phyloP scores from a whole-genome alignment of 2,329 filamentous ascomycete species.

The Coniella vitis region DNA sequence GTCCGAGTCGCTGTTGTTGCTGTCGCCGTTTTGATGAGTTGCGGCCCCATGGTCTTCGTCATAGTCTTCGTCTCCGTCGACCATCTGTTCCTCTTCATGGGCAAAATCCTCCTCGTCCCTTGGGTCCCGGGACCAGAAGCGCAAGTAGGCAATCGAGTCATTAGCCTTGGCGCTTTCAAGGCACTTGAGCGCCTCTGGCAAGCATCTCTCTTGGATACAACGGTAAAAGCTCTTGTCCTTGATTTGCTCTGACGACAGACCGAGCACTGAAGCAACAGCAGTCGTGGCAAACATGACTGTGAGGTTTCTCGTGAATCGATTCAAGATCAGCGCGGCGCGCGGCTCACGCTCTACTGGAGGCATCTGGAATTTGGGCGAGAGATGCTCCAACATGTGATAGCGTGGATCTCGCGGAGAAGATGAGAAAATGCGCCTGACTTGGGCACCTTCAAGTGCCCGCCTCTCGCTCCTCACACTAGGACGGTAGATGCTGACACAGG shows the following conservation, averaged over 20 bases:
- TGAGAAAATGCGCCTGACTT: slow-evolving; percentile 72
- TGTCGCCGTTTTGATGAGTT: slow-evolving; percentile 26
- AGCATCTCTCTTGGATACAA: slow-evolving; percentile 72
- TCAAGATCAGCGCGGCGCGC: slow-evolving; percentile 75
- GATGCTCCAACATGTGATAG: slow-evolving; percentile 82
- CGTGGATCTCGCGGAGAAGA: slow-evolving; percentile 76
- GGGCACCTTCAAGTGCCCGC: slow-evolving; percentile 68
- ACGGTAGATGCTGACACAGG: slow-evolving; percentile 73
- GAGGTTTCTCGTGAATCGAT: slow-evolving; percentile 75
- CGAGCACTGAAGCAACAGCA: slow-evolving; percentile 68
- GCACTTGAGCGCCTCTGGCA: slow-evolving; percentile 69
- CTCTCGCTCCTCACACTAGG: slow-evolving; percentile 64
- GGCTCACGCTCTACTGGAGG: slow-evolving; percentile 64
- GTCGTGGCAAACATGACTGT: slow-evolving; percentile 83
- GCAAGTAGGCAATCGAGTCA: slow-evolving; percentile 82
- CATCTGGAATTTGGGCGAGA: slow-evolving; percentile 72
- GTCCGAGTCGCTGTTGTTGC: slow-evolving; percentile 32
- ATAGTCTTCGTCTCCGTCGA: slow-evolving; percentile 22
- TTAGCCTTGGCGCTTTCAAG: slow-evolving; percentile 83
- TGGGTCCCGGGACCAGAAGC: slow-evolving; percentile 78
- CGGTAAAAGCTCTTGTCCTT: slow-evolving; percentile 79
- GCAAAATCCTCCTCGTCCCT: slow-evolving; percentile 46
- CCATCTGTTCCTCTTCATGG: slow-evolving; percentile 26
- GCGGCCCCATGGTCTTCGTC: slow-evolving; percentile 31
- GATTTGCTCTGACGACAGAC: slow-evolving; percentile 61